Percentiles rank a stretch among this genome's conserved stretches.
phyloP scores from a whole-genome alignment of 2,329 filamentous ascomycete species.

The Fusarium scirpi region DNA sequence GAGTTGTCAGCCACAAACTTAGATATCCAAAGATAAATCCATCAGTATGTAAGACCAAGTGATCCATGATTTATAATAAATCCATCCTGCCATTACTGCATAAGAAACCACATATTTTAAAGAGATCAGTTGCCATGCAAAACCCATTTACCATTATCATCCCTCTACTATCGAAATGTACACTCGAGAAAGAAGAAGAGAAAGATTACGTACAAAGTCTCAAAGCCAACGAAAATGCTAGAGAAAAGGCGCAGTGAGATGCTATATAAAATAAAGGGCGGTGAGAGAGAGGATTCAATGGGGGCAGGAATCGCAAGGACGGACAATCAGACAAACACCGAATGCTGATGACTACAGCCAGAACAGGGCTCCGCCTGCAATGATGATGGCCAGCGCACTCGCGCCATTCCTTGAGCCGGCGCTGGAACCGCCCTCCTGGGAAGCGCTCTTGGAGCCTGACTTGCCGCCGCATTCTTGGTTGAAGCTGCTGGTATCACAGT shows the following conservation, averaged over 20 bases:
- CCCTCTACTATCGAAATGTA: conserved; percentile 38
- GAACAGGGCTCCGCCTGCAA: conserved; percentile 52
- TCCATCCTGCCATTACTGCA: conserved; percentile 1
- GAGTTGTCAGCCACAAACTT: conserved; percentile 14
- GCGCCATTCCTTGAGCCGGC: conserved; percentile 50
- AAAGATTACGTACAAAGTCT: conserved; percentile 42
- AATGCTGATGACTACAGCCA: conserved; percentile 48
- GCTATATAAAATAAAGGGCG: conserved; percentile 30
- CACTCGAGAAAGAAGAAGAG: conserved; percentile 33
- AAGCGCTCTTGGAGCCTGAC: conserved; percentile 44
- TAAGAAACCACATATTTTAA: neutral
- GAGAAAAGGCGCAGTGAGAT: conserved; percentile 27
- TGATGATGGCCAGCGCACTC: conserved; percentile 54
- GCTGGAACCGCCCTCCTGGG: conserved; percentile 51
- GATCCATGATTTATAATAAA: neutral
- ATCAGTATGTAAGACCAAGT: neutral
- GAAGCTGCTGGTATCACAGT: conserved; percentile 56
- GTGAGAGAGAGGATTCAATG: conserved; percentile 19
- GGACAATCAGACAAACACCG: neutral
- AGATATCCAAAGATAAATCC: neutral
- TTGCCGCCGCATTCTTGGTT: conserved; percentile 55
- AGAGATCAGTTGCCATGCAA: conserved; percentile 9
- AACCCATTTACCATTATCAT: conserved; percentile 29
- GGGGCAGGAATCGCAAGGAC: conserved; percentile 9
- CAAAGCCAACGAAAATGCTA: conserved; percentile 32